These are phyloP conservation scores for Loxodes magnus DNA, from an alignment of 73 alveolate genomes.

Conservation along the genomic window DNA sequence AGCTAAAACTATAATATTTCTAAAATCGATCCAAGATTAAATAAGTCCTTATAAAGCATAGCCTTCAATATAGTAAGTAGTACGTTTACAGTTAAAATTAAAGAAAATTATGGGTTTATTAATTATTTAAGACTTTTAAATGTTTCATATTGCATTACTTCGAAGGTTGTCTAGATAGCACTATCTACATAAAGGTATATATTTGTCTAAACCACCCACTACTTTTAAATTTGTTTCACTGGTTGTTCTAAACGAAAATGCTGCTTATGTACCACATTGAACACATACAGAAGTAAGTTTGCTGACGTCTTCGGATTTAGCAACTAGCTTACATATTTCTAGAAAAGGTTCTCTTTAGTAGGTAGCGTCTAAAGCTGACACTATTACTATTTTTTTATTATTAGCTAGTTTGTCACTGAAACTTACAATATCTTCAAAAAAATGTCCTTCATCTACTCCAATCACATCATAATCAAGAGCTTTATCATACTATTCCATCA, in stretches of 20 bases:
- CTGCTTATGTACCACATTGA: constrained; percentile 60
- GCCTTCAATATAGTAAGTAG: no score
- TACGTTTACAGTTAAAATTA: no score
- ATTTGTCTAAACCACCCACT: constrained; percentile 91
- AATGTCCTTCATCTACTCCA: constrained; percentile 98
- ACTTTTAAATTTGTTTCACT: constrained; percentile 52
- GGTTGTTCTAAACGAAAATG: constrained; percentile 71
- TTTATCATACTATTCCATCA: constrained; percentile 41
- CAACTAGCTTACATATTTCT: constrained; percentile 58
- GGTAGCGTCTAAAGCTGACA: constrained; percentile 88
- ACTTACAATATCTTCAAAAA: constrained; percentile 76
- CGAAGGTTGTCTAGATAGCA: constrained; percentile 60
- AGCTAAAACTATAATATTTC: no score
- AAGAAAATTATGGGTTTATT: no score
- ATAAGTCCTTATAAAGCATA: no score
- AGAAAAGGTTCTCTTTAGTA: constrained; percentile 82
- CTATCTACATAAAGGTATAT: constrained; percentile 89
- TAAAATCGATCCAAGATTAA: no score
- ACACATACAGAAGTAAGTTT: constrained; percentile 79
- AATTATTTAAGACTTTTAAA: no score
- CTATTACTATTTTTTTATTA: constrained; percentile 70
- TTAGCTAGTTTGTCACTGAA: constrained; percentile 74
- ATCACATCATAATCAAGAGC: constrained; percentile 74
- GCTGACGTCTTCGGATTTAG: constrained; percentile 77
- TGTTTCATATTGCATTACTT: no score